Base-by-base conservation (phyloP, 352 stramenopile genomes). In the Halophytophthora polymorphica region DNA sequence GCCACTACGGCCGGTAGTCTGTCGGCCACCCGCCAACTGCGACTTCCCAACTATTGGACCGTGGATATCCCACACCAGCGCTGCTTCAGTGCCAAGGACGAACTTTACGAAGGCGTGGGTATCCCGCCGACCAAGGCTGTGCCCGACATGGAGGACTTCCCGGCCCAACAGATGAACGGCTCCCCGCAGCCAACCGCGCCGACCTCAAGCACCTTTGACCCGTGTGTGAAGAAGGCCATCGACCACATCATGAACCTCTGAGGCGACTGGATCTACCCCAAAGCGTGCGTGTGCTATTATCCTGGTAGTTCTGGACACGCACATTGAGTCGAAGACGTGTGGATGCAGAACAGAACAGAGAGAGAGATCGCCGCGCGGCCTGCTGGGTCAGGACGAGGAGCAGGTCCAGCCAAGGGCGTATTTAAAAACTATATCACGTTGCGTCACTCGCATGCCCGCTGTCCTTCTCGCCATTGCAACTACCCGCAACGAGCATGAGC, bases 21-120 rank as follows among this genome's bases (percentile, higher is more conserved):
- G 12, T 88, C 83, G 19, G 57, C 69, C 44, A 88, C 81, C 18
- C 64, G 64, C 6, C 75, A 85, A 45, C 42, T 90, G 13, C 76
- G 75, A n/a, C 69, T 93, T 19, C 83, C 83, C 10, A 93, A 93
- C 54, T 87, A 76, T 52, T 93, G 83, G 83, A 83, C 71, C 2
- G 73, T 93, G 17, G 81, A 93, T 25, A 85, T 93, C 40, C 83
- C 83, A 8, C 66, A 88, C 43, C 61, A 88, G 47, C 76, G 75
- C n/a, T 83, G 77, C 49, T 86, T 86, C 46, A 87, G 78, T 45
- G 66, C 66, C 1, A 69, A 87, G 36, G 70, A 82, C 15, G 53
- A 75, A 51, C 41, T 88, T 5, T 92, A 69, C 39, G 77, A 90
- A 45, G 69, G 70, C 41, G 47, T 75, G 6, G 78, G 81, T n/a